These are phyloP conservation scores for Pezicula neosporulosa DNA, from an alignment of 2,329 filamentous ascomycete species.

Conservation along the genomic window DNA sequence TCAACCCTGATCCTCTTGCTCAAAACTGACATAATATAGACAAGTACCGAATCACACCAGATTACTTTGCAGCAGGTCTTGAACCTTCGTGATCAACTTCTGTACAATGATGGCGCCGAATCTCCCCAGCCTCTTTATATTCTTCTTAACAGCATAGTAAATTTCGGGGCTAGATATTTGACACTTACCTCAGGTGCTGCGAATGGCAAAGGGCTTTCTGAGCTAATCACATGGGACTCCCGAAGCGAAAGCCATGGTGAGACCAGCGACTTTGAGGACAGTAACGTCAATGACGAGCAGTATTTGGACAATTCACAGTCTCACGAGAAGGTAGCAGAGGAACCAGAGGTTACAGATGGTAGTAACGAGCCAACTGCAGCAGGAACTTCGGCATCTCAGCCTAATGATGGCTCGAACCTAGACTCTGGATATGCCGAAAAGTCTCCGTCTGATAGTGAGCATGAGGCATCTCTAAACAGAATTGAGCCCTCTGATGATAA, in stretches of 20 bases:
- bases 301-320: background rate
- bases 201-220: constrained; percentile 47
- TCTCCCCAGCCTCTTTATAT: constrained; percentile 55
- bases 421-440: constrained; percentile 1
- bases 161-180: constrained; percentile 48
- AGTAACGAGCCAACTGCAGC: background rate
- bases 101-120: constrained; percentile 53
- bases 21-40: constrained; percentile 35
- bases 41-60: constrained; percentile 42
- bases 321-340: background rate
- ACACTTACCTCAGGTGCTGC: constrained; percentile 48
- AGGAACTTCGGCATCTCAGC: no score
- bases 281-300: background rate
- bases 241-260: constrained; percentile 19
- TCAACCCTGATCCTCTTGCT: background rate
- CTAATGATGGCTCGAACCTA: no score
- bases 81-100: constrained; percentile 54
- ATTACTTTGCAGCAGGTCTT: constrained; percentile 54
- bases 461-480: constrained; percentile 2
- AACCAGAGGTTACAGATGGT: background rate
- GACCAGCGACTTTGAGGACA: constrained; percentile 7
- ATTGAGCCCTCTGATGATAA: background rate
- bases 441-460: background rate
- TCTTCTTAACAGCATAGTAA: constrained; percentile 48
- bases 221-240: constrained; percentile 21